A percentile compares a stretch with the other conserved stretches of the same genome.
Conservation (phyloP, 257 asterid genomes). For the Scutellaria barbata region DNA sequence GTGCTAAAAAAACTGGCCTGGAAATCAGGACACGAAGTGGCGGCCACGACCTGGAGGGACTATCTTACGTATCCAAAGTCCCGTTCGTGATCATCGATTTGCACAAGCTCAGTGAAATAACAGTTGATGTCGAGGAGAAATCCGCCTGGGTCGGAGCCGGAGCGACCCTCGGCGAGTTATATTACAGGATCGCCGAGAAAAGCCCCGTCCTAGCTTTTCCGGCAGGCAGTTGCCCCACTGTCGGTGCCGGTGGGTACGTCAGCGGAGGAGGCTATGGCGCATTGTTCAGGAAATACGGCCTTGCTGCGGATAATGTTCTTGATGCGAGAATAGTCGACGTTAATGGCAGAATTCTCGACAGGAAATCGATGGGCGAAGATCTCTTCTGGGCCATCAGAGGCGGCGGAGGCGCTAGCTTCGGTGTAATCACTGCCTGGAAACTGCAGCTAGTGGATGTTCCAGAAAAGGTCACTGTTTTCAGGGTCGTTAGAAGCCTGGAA, state of each 20-base stretch:
- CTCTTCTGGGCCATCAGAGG: constrained; percentile 49
- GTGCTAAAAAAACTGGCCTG: constrained; percentile 37
- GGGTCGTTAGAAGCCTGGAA: constrained; percentile 24
- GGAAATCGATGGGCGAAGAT: constrained; percentile 47
- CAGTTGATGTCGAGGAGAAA: constrained; percentile 31
- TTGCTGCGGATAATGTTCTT: constrained; percentile 43
- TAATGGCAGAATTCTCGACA: constrained; percentile 39
- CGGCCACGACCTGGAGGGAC: constrained; percentile 52
- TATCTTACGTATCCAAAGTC: constrained; percentile 34
- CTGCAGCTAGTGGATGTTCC: constrained; percentile 46
- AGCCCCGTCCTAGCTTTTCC: constrained; percentile 44
- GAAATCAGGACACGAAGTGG: constrained; percentile 48
- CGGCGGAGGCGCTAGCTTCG: constrained; percentile 49
- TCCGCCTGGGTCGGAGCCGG: constrained; percentile 47
- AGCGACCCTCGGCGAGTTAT: constrained; percentile 40
- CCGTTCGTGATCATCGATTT: constrained; percentile 42
- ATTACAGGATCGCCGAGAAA: constrained; percentile 41
- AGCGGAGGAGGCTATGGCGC: constrained; percentile 54
- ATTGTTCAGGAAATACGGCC: constrained; percentile 43
- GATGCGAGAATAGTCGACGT: constrained; percentile 45
- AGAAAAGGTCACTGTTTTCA: constrained; percentile 44
- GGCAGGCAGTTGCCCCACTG: constrained; percentile 46
- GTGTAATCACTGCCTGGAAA: constrained; percentile 45
- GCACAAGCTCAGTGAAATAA: constrained; percentile 38
- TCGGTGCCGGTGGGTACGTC: constrained; percentile 46